A percentile compares a stretch with the other conserved stretches of the same genome.
Conservation (phyloP, 1,139 yeast genomes). For the Blastobotrys ciferrii region DNA sequence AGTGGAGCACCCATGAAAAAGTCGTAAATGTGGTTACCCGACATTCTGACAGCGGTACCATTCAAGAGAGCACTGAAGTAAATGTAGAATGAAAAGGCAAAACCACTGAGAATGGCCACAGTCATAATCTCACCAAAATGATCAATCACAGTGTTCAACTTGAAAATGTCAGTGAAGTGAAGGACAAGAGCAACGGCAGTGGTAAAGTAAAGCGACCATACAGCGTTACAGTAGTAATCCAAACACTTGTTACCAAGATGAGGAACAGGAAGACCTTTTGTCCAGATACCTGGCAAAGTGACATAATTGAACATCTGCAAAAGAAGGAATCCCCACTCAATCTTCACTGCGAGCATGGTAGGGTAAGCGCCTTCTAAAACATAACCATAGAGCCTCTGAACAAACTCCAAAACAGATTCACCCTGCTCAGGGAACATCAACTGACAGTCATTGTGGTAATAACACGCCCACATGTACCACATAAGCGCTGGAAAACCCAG, state of each 20-base stretch:
- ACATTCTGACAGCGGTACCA: slow-evolving; percentile 70
- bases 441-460: slow-evolving; percentile 70
- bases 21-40: slow-evolving; percentile 88
- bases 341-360: slow-evolving; percentile 58
- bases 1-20: slow-evolving; percentile 96
- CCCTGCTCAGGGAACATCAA: slow-evolving; percentile 66
- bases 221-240: slow-evolving; percentile 91
- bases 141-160: slow-evolving; percentile 69
- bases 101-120: slow-evolving; percentile 79
- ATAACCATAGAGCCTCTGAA: slow-evolving; percentile 44
- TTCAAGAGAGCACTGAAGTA: slow-evolving; percentile 52
- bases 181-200: slow-evolving; percentile 55
- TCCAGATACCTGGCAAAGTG: slow-evolving; percentile 91
- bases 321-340: slow-evolving; percentile 69
- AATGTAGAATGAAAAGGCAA: slow-evolving; percentile 64
- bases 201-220: slow-evolving; percentile 74
- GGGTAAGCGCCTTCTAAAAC: slow-evolving; percentile 67
- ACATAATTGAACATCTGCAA: slow-evolving; percentile 74
- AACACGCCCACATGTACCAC: slow-evolving; percentile 97
- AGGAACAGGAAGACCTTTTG: slow-evolving; percentile 87
- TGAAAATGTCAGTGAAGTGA: slow-evolving; percentile 73
- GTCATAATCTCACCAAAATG: slow-evolving; percentile 91
- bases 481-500: slow-evolving; percentile 85
- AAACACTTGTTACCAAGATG: slow-evolving; percentile 77
- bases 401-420: slow-evolving; percentile 60